Base-by-base conservation (phyloP, 345 rosid species). In the Syzygium grande region DNA sequence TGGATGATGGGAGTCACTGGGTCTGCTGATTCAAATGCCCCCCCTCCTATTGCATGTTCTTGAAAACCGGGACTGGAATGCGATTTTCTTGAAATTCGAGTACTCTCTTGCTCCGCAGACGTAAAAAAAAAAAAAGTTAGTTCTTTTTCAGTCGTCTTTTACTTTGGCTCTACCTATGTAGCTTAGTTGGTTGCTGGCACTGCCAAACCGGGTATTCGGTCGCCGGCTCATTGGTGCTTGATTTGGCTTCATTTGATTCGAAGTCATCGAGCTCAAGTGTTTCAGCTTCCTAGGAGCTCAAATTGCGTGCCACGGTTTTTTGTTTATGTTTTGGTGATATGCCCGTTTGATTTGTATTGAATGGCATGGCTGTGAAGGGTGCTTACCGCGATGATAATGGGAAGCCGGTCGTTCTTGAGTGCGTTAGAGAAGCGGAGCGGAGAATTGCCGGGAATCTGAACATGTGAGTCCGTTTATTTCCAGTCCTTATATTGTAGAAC, bases 321-420 rank as follows among this genome's bases (percentile, higher is more conserved):
- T 15, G 11, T 34, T 9, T 25, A 29, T 19, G 59, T 51, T 19
- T 46, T 23, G 21, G 38, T 34, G 63, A 21, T 53, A n/a, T 84
- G 51, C 15, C 77, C n/a, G 30, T 58, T 52, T 84, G 17, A 41
- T 87, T 88, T 73, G 11, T 56, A 49, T 55, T 54, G 51, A 10
- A 73, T 73, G 83, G 49, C 10, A 38, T 73, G 83, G 38, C 52
- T 77, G 29, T 27, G 79, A 87, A 96, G 99, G 99, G 99, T 25
- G 99, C 99, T 30, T 97, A 97, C 90, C 97, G 99, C 38, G 98
- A 97, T 89, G 98, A 96, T 87, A 95, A 96, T 86, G 99, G 99
- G 25, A 96, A 96, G 92, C 99, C 99, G 11, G 99, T 95, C 29
- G 99, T 96, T 59, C 92, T 97, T 89, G 94, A 95, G 52, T 94